Base-by-base conservation (phyloP, 139 green algal genomes). In the Micractinium conductrix region DNA sequence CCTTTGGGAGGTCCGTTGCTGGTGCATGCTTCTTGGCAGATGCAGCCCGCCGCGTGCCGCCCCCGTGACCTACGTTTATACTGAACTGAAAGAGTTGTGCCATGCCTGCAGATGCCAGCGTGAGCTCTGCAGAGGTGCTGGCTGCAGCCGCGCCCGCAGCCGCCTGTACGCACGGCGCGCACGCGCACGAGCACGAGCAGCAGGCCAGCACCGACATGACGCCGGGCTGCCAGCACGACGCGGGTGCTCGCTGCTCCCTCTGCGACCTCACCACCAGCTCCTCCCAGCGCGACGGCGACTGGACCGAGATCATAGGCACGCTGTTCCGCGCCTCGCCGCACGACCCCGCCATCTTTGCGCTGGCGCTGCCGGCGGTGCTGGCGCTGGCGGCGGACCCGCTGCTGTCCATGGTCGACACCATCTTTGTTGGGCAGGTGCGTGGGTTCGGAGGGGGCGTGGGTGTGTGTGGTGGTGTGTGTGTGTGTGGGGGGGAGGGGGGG, bases 331-430 rank as follows among this genome's bases (percentile, higher is more conserved):
- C 53, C 30, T 75, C 16, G 62, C 53, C 53, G 16, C 81, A 92
- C 75, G 92, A 95, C 83, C 53, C 44, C n/a, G 76, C 82, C 22
- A 95, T 95, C 67, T 78, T 91, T 10, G 33, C 62, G 33, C 83
- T 95, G 43, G 90, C 93, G 21, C 53, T 87, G 24, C 93, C 93
- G 5, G 86, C 93, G 5, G 58, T 92, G 28, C 74, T 96, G 38
- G 89, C 92, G 0, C 87, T 96, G 38, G 93, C 92, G 62, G 93
- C 93, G 4, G 93, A 96, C 74, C 93, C 93, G 5, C 80, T 96
- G 53, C 87, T 95, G 62, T 80, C 74, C 2, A 86, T 94, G 45
- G 87, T 95, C 21, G 92, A 96, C 78, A 95, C 93, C 14, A 88
- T 88, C 4, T 93, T 93, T 73, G 90, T 95, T 1, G 93, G 93